phyloP scores from a whole-genome alignment of 805 yeast genomes.

The Blastobotrys muscicola region DNA sequence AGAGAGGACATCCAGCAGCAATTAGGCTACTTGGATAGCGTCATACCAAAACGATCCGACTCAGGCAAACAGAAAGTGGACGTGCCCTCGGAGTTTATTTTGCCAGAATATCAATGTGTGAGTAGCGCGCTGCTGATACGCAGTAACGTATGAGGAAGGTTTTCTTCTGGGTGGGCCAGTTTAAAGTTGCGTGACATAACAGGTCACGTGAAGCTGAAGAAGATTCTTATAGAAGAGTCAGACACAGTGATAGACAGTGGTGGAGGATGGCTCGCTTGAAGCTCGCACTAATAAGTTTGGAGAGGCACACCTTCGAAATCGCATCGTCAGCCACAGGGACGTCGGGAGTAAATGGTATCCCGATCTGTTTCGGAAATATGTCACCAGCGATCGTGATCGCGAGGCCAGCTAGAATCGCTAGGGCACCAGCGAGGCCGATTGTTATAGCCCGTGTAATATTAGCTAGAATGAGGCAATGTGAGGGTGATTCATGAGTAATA shows the following conservation, averaged over 20 bases:
- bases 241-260: too few relatives aligned
- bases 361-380: slow-evolving; percentile 13
- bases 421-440: too few relatives aligned
- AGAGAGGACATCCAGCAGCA: slow-evolving; percentile 22
- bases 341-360: slow-evolving; percentile 34
- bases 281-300: slow-evolving; percentile 22
- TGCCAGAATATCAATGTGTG: slow-evolving; percentile 23
- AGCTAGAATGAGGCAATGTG: too few relatives aligned
- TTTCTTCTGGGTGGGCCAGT: neutral
- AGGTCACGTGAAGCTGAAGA: too few relatives aligned
- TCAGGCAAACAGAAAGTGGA: slow-evolving; percentile 20
- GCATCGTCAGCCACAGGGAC: slow-evolving; percentile 33
- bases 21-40: slow-evolving; percentile 17
- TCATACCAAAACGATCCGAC: slow-evolving; percentile 23
- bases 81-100: slow-evolving; percentile 25
- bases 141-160: neutral
- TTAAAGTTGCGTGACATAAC: too few relatives aligned
- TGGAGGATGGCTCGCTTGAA: too few relatives aligned
- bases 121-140: neutral
- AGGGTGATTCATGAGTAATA: too few relatives aligned
- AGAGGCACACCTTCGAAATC: slow-evolving; percentile 33
- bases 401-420: too few relatives aligned
- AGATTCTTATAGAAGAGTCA: too few relatives aligned
- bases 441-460: too few relatives aligned
- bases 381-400: too few relatives aligned